Evolutionary conservation across 2,329 filamentous ascomycete genomes (phyloP), one percentile per base, ranked within the genome.

Genomic region (Endoconidiophora laricicola): DNA sequence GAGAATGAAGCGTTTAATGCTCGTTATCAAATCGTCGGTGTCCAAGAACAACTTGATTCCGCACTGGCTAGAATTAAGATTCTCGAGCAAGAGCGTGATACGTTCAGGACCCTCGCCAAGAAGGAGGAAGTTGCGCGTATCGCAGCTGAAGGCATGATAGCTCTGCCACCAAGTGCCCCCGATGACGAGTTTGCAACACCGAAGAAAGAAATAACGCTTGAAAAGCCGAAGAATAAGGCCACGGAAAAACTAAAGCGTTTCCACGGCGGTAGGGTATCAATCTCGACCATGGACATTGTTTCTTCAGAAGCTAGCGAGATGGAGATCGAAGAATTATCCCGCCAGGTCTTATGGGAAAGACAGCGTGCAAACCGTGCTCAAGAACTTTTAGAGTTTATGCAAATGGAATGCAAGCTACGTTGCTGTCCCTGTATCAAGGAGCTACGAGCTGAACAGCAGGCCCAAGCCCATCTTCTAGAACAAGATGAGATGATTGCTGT

Each of bases 381-480:
- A 55, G 83, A 86, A 54, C 76, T 83, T 59, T 70, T 86, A 44
- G 81, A 87, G 29, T 88, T 86, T 62, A 69, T 88, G 60, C 76
- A 84, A 59, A 73, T 82, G 49, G 83, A 90, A 61, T 86, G 81
- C 61, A 71, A 77, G 46, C 72, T 87, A 55, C 71, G 73, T 44
- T 78, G 74, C 62, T 86, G 82, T 65, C 67, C 73, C 1, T 53
- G 51, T 18, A 49, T 53, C 38, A 53, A 53, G 44, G 51, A 53
- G 44, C 14, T 53, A 3, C 47, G 51, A 3, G 48, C 47, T 16
- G 43, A 53, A 26, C 38, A 53, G 20, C 44, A 47, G 12, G 29
- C 29, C 4, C 29, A 33, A 6, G 29, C 29, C 29, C 9, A 33
- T 33, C 29, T 33, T 33, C 29, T 4, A 12, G 29, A 33, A 33